These are phyloP conservation scores for Arabis hirsuta DNA, from an alignment of 345 rosid genomes.

Conservation along the genomic window DNA sequence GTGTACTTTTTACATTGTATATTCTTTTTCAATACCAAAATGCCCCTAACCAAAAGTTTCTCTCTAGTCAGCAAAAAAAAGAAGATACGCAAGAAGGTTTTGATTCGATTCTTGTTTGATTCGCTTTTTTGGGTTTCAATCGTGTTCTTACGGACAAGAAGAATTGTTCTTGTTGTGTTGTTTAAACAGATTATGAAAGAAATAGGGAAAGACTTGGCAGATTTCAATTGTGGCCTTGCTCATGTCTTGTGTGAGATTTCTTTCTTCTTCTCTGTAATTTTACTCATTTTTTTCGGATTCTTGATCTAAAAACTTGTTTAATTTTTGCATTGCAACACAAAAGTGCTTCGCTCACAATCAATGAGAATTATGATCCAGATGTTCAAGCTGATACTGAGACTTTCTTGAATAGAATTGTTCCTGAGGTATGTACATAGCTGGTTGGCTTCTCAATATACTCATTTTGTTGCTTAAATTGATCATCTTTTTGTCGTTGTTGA, in stretches of 20 bases:
- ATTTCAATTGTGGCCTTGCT: slow-evolving; percentile 88
- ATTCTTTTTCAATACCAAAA: too few relatives aligned
- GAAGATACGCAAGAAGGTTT: slow-evolving; percentile 49
- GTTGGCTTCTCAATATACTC: neutral
- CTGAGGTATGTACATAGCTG: slow-evolving; percentile 58
- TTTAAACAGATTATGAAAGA: slow-evolving; percentile 74
- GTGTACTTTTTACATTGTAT: too few relatives aligned
- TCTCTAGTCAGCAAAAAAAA: too few relatives aligned
- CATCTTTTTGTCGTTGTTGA: neutral
- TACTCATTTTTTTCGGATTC: slow-evolving; percentile 1
- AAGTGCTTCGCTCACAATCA: slow-evolving; percentile 94
- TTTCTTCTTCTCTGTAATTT: neutral
- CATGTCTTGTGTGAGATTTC: slow-evolving; percentile 75
- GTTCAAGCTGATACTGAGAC: slow-evolving; percentile 94
- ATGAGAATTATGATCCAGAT: slow-evolving; percentile 94
- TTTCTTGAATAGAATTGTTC: slow-evolving; percentile 87
- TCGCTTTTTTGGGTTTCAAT: too few relatives aligned
- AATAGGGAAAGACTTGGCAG: slow-evolving; percentile 70
- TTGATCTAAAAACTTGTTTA: neutral
- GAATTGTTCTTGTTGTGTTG: neutral
- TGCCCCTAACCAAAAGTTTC: too few relatives aligned
- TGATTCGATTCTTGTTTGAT: too few relatives aligned
- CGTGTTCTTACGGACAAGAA: too few relatives aligned
- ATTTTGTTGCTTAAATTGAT: neutral
- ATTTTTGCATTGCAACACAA: slow-evolving; percentile 74